These are phyloP conservation scores for Eimeria zaria DNA, from an alignment of 169 alveolate genomes.

Conservation along the genomic window DNA sequence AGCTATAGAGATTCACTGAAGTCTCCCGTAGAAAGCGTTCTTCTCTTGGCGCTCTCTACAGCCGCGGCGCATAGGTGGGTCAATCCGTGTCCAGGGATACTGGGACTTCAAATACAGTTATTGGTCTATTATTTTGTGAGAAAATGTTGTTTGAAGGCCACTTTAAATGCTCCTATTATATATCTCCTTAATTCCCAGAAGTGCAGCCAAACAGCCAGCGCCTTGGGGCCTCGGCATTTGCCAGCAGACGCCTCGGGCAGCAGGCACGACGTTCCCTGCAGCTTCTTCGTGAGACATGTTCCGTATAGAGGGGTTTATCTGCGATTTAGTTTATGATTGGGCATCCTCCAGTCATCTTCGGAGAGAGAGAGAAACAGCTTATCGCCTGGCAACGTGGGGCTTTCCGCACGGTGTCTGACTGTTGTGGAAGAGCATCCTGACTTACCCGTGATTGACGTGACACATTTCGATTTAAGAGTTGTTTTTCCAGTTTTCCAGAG, in stretches of 20 bases:
- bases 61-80: not conserved
- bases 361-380: not conserved
- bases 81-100: not conserved
- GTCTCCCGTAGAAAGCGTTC: not conserved
- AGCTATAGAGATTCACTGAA: not conserved
- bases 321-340: not conserved
- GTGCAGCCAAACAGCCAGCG: constrained; percentile 43
- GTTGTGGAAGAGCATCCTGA: constrained; percentile 27
- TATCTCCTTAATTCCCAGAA: not conserved
- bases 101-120: not conserved
- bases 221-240: constrained; percentile 54
- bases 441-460: not conserved
- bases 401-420: constrained; percentile 19
- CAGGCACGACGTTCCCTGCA: not conserved
- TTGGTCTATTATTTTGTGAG: not conserved
- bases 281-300: not conserved
- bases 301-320: not conserved
- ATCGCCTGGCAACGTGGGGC: constrained; percentile 54
- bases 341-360: not conserved
- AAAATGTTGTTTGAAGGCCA: not conserved
- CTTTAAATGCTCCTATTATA: not conserved
- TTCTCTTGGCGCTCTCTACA: not conserved
- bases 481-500: not conserved
- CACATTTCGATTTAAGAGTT: not conserved
- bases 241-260: constrained; percentile 53